phyloP scores from a whole-genome alignment of 2,329 filamentous ascomycete species.

The Teratosphaeria zuluensis region DNA sequence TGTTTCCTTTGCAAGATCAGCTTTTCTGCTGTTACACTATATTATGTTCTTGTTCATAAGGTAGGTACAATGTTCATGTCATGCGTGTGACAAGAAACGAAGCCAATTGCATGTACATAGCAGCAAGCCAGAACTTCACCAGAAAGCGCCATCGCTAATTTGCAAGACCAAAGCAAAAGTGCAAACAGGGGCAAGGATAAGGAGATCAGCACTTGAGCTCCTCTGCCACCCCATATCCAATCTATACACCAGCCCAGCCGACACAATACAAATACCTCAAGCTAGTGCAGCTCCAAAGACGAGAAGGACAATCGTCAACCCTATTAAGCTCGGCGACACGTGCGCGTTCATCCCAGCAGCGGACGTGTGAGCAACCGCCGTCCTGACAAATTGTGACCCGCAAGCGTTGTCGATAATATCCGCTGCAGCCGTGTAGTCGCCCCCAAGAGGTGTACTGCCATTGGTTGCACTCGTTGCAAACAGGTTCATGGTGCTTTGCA shows the following conservation, averaged over 20 bases:
- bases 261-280: not conserved
- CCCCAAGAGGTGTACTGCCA: constrained; percentile 54
- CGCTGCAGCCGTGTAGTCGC: constrained; percentile 63
- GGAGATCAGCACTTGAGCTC: not conserved
- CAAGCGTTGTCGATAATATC: constrained; percentile 59
- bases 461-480: constrained; percentile 62
- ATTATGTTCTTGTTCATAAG: no score
- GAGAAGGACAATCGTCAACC: not conserved
- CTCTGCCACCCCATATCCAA: not conserved
- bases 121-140: not conserved
- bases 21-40: no score
- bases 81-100: not conserved
- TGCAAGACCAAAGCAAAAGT: not conserved
- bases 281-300: not conserved
- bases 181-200: not conserved
- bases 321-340: not conserved
- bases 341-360: not conserved
- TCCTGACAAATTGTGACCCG: constrained; percentile 41
- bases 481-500: constrained; percentile 71
- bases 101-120: not conserved
- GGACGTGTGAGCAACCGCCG: not conserved
- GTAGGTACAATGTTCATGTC: not conserved
- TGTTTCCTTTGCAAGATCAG: no score
- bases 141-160: not conserved
- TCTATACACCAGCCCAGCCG: not conserved